Evolutionary conservation across 169 alveolate genomes (phyloP).

Genomic region (Cryptosporidium andersoni): DNA sequence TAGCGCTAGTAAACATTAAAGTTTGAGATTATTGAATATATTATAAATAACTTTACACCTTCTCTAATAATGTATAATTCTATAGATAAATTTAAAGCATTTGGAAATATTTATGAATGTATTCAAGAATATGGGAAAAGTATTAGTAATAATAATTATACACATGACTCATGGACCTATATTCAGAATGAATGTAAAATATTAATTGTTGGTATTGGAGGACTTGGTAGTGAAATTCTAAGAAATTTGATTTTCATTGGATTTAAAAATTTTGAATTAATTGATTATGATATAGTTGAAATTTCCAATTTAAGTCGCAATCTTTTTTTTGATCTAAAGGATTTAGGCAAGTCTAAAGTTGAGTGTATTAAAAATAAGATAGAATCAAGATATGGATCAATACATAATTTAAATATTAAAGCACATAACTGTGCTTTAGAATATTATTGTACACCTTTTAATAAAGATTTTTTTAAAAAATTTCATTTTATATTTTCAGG

Average conservation of each 20-base stretch:
- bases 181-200: conserved; percentile 9
- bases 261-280: conserved; percentile 44
- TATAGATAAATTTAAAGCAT: too few relatives aligned
- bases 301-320: conserved; percentile 48
- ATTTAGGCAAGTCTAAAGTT: conserved; percentile 56
- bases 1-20: too few relatives aligned
- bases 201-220: conserved; percentile 54
- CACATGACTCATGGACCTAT: too few relatives aligned
- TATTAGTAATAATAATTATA: neutral
- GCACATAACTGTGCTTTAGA: conserved; percentile 16
- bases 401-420: conserved; percentile 10
- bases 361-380: conserved; percentile 15
- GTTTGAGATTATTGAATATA: too few relatives aligned
- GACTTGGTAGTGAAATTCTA: conserved; percentile 59
- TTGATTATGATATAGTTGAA: conserved; percentile 44
- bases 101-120: too few relatives aligned
- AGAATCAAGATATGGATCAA: conserved; percentile 2
- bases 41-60: too few relatives aligned
- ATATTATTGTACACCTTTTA: neutral
- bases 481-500: conserved; percentile 22
- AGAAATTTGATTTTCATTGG: conserved; percentile 21
- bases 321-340: conserved; percentile 15
- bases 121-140: conserved; percentile 1
- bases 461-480: neutral
- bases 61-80: too few relatives aligned